Conservation (phyloP, 2,329 filamentous ascomycete genomes). For the Dactylellina leptospora region DNA sequence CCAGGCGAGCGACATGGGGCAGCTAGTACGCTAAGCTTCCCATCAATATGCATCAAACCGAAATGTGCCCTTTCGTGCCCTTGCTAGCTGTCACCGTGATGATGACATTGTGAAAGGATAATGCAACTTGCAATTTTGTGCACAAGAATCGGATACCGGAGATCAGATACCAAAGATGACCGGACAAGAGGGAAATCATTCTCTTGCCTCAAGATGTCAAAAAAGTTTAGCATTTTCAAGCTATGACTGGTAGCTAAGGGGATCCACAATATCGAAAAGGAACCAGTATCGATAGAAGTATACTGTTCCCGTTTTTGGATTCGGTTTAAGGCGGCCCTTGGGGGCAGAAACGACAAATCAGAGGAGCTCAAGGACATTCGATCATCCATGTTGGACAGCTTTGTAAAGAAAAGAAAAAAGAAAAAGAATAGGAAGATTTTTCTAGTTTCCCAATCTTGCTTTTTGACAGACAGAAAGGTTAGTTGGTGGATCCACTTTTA, state of each 20-base stretch:
- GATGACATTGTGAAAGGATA: slow-evolving; percentile 29
- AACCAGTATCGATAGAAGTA: neutral
- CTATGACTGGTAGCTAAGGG: too few relatives aligned
- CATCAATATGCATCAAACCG: slow-evolving; percentile 41
- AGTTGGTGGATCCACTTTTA: slow-evolving; percentile 40
- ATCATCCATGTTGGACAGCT: slow-evolving; percentile 45
- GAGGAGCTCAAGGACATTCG: slow-evolving; percentile 50
- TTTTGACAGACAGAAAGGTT: slow-evolving; percentile 34
- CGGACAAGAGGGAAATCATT: too few relatives aligned
- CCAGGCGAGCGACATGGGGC: slow-evolving; percentile 53
- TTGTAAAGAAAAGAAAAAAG: slow-evolving; percentile 12
- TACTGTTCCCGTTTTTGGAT: slow-evolving; percentile 14
- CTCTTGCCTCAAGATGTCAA: too few relatives aligned
- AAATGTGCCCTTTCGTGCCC: slow-evolving; percentile 14
- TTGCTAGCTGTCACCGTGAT: slow-evolving; percentile 20
- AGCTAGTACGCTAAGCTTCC: slow-evolving; percentile 30
- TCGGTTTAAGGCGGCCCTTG: slow-evolving; percentile 49
- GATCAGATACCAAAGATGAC: too few relatives aligned
- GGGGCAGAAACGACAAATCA: slow-evolving; percentile 25
- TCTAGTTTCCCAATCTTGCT: slow-evolving; percentile 53
- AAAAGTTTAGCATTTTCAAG: too few relatives aligned
- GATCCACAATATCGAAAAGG: slow-evolving; percentile 48
- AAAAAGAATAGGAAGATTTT: slow-evolving; percentile 16
- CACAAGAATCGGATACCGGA: too few relatives aligned
- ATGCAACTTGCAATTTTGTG: too few relatives aligned